These are phyloP conservation scores for Microcera coccophila DNA, from an alignment of 2,329 filamentous ascomycete genomes.

Conservation along the genomic window DNA sequence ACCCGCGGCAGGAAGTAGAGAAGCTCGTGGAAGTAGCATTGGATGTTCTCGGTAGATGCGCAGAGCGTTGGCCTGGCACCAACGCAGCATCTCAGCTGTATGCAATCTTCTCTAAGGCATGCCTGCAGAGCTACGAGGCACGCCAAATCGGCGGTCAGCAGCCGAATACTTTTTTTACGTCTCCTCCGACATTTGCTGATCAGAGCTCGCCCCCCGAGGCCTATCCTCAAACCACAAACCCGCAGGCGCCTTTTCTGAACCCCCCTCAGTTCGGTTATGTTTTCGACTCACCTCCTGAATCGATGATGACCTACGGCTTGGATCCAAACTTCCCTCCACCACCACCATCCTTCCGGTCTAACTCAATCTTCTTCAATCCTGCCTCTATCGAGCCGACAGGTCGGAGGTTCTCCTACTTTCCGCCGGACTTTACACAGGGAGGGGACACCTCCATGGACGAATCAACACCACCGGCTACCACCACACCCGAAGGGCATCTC, in stretches of 20 bases:
- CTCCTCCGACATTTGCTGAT: slow-evolving; percentile 32
- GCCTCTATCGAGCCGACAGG: slow-evolving; percentile 51
- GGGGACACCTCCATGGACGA: slow-evolving; percentile 35
- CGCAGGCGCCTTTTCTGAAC: slow-evolving; percentile 40
- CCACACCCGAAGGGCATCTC: slow-evolving; percentile 26
- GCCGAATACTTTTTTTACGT: slow-evolving; percentile 31
- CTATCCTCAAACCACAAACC: slow-evolving; percentile 26
- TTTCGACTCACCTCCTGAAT: slow-evolving; percentile 53
- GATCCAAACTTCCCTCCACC: slow-evolving; percentile 40
- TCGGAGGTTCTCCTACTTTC: slow-evolving; percentile 61
- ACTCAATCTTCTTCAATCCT: slow-evolving; percentile 62
- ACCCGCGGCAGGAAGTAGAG: slow-evolving; percentile 72
- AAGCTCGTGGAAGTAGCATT: slow-evolving; percentile 69
- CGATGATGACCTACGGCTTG: slow-evolving; percentile 46
- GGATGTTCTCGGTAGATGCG: slow-evolving; percentile 73
- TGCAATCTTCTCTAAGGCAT: slow-evolving; percentile 77
- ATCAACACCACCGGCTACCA: slow-evolving; percentile 31
- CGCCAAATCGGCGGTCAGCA: slow-evolving; percentile 30
- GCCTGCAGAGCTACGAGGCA: slow-evolving; percentile 79
- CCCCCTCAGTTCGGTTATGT: slow-evolving; percentile 57
- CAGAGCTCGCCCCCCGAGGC: slow-evolving; percentile 31
- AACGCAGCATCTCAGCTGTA: slow-evolving; percentile 81
- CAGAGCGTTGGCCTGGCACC: slow-evolving; percentile 88
- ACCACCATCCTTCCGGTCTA: slow-evolving; percentile 59
- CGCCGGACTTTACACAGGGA: slow-evolving; percentile 48